Percentiles rank a stretch among this genome's conserved stretches.
Evolutionary conservation across 768 basidiomycete genomes (phyloP).

Genomic region (Austroboletus festivus): DNA sequence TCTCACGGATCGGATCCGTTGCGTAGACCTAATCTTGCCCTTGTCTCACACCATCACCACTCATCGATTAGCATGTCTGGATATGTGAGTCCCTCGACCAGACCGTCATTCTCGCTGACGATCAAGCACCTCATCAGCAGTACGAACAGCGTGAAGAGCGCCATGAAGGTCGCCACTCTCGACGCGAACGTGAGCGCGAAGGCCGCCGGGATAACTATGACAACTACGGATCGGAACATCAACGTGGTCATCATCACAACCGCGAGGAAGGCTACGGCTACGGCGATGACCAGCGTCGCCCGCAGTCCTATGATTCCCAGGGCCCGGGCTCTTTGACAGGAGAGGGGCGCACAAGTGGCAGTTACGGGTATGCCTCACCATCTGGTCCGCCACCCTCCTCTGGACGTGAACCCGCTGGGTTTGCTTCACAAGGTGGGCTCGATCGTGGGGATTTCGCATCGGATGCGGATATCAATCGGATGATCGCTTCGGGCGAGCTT

Average conservation of each 20-base stretch:
- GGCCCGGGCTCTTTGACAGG: too few species aligned
- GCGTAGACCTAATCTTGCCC: too few species aligned
- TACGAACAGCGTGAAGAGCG: constrained; percentile 10
- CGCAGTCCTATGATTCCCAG: not conserved
- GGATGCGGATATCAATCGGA: constrained; percentile 23
- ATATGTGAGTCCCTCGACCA: not conserved
- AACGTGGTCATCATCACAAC: not conserved
- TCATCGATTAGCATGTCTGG: not conserved
- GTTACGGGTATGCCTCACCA: not conserved
- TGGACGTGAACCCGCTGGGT: not conserved
- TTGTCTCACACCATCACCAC: too few species aligned
- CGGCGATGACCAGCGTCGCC: not conserved
- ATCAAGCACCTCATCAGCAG: not conserved
- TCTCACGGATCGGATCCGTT: too few species aligned
- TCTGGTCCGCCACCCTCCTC: constrained; percentile 8
- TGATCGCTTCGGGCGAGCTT: constrained; percentile 20
- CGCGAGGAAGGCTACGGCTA: not conserved
- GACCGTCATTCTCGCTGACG: not conserved
- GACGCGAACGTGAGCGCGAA: too few species aligned
- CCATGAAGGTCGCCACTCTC: not conserved
- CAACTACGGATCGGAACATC: not conserved
- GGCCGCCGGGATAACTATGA: too few species aligned
- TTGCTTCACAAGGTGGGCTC: constrained; percentile 12
- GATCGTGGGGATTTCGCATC: constrained; percentile 28
- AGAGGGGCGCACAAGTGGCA: too few species aligned